These are phyloP conservation scores for Ceratobasidium sp. DNA, from an alignment of 1,284 basidiomycete genomes.

Conservation along the genomic window DNA sequence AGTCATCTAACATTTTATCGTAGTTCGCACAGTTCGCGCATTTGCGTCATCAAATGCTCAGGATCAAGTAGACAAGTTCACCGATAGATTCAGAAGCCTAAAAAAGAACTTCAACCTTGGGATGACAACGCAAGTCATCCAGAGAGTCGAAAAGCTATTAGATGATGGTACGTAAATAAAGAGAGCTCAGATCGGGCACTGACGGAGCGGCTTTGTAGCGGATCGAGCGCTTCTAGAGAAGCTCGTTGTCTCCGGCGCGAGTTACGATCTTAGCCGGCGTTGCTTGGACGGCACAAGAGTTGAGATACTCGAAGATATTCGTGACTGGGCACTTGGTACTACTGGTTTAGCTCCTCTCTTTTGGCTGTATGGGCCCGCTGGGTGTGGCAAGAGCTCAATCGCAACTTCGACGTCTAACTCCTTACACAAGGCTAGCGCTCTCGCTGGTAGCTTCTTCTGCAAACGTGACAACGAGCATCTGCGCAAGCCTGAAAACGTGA, in stretches of 20 bases:
- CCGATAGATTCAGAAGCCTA: background rate
- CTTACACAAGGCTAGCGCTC: background rate
- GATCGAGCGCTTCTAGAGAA: background rate
- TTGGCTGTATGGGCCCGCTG: constrained; percentile 3
- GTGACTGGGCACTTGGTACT: background rate
- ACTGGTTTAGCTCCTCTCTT: background rate
- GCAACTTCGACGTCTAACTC: background rate
- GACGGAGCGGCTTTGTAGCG: background rate
- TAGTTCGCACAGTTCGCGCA: background rate
- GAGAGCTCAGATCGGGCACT: background rate
- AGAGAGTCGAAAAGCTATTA: background rate
- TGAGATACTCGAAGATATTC: background rate
- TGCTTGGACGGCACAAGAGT: constrained; percentile 1
- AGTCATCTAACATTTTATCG: too few species aligned
- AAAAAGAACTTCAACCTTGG: background rate
- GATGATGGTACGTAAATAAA: background rate
- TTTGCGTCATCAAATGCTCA: constrained; percentile 5
- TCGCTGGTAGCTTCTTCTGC: constrained; percentile 9
- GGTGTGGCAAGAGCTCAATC: constrained; percentile 5
- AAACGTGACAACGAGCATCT: constrained; percentile 19
- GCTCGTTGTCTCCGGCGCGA: background rate
- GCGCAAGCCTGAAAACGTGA: background rate
- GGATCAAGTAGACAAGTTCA: background rate
- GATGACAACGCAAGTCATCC: background rate
- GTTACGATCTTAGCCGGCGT: background rate